Evolutionary conservation across 306 rosid species (phyloP).

Genomic region (Acmispon strigosus): DNA sequence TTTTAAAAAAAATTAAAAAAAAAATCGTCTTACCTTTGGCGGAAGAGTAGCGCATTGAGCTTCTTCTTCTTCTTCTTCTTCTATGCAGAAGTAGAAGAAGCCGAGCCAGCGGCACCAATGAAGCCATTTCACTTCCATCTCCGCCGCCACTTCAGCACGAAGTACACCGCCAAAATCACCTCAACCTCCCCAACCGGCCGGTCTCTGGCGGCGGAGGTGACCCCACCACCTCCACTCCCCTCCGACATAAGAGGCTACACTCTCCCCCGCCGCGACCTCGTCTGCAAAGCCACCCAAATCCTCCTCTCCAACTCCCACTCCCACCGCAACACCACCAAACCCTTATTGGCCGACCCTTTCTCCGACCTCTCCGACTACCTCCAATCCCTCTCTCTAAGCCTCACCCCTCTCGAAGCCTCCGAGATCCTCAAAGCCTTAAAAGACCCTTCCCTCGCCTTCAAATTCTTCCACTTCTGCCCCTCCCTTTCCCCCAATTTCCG

Average conservation of each 20-base stretch:
- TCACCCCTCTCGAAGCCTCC: constrained; percentile 72
- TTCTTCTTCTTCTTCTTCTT: not conserved
- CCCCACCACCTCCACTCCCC: constrained; percentile 50
- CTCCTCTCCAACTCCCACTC: constrained; percentile 45
- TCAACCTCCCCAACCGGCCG: constrained; percentile 63
- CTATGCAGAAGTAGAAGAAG: not conserved
- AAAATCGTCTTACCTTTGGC: not conserved
- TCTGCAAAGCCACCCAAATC: constrained; percentile 72
- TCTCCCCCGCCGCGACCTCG: constrained; percentile 75
- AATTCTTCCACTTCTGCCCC: constrained; percentile 73
- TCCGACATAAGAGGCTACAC: constrained; percentile 60
- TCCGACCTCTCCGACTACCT: constrained; percentile 70
- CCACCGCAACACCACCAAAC: not conserved
- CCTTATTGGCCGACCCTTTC: constrained; percentile 45
- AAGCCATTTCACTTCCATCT: constrained; percentile 4
- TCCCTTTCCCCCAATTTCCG: constrained; percentile 55
- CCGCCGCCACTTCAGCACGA: constrained; percentile 59
- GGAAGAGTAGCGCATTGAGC: not conserved
- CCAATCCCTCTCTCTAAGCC: constrained; percentile 51
- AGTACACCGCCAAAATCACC: constrained; percentile 78
- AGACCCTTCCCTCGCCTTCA: constrained; percentile 55
- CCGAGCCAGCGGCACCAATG: constrained; percentile 12
- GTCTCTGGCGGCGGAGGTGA: constrained; percentile 69
- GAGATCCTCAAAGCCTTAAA: constrained; percentile 74
- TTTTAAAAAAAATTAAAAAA: too few species aligned